Conservation (phyloP, 805 yeast genomes). For the Wickerhamiella bombiphila region DNA sequence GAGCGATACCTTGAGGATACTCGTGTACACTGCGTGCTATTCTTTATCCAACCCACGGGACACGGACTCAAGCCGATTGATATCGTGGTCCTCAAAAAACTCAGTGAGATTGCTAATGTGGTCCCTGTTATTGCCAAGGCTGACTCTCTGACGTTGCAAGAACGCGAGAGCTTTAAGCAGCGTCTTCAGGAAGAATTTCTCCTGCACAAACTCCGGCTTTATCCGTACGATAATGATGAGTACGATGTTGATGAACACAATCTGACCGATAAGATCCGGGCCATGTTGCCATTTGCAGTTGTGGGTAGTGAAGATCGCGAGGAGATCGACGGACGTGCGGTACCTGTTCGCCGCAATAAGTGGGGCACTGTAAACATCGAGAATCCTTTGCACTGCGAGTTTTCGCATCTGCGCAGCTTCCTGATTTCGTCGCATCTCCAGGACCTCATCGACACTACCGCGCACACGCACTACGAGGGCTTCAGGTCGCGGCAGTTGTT, state of each 20-base stretch:
- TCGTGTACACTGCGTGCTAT: slow-evolving; percentile 84
- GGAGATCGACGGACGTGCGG: slow-evolving; percentile 58
- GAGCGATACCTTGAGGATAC: slow-evolving; percentile 71
- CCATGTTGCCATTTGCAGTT: slow-evolving; percentile 71
- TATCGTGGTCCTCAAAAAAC: slow-evolving; percentile 63
- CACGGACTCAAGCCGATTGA: slow-evolving; percentile 77
- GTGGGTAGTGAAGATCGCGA: slow-evolving; percentile 79
- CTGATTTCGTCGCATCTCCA: slow-evolving; percentile 90
- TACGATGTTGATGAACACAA: slow-evolving; percentile 26
- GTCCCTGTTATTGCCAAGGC: slow-evolving; percentile 92
- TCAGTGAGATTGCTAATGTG: slow-evolving; percentile 82
- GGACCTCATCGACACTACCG: slow-evolving; percentile 87
- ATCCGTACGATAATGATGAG: slow-evolving; percentile 54
- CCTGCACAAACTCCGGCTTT: slow-evolving; percentile 57
- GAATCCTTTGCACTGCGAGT: slow-evolving; percentile 91
- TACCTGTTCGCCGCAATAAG: slow-evolving; percentile 81
- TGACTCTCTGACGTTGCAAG: slow-evolving; percentile 76
- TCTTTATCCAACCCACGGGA: slow-evolving; percentile 80
- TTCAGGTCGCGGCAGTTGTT: slow-evolving; percentile 89
- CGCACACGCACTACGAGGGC: slow-evolving; percentile 75
- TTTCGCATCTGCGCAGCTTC: slow-evolving; percentile 84
- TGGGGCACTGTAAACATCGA: slow-evolving; percentile 93
- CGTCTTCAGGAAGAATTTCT: slow-evolving; percentile 59
- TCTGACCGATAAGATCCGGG: slow-evolving; percentile 22
- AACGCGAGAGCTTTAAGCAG: slow-evolving; percentile 66